phyloP scores from a whole-genome alignment of 1,139 yeast species.

The Taiozyma sp. region DNA sequence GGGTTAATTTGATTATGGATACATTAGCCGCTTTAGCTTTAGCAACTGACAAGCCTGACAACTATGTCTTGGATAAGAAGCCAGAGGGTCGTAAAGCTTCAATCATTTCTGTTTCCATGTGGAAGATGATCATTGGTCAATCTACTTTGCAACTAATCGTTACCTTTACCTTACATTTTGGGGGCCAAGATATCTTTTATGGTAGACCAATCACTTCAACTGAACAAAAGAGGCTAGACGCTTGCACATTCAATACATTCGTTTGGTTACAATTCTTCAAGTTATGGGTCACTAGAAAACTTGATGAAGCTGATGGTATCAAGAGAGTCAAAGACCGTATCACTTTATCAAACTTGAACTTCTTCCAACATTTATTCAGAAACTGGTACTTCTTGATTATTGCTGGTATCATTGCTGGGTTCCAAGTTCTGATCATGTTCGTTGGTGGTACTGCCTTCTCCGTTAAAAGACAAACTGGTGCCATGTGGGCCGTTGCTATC shows the following conservation, averaged over 20 bases:
- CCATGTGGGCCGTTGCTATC: constrained; percentile 88
- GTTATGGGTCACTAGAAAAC: constrained; percentile 82
- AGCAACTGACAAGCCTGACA: constrained; percentile 96
- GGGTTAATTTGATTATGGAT: constrained; percentile 99
- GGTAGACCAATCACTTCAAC: constrained; percentile 35
- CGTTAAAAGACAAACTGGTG: constrained; percentile 70
- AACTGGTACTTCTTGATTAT: constrained; percentile 79
- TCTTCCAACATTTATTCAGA: constrained; percentile 74
- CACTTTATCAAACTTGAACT: constrained; percentile 61
- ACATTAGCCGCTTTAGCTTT: constrained; percentile 93
- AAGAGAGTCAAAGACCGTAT: constrained; percentile 53
- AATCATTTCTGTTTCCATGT: constrained; percentile 85
- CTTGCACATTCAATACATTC: constrained; percentile 91
- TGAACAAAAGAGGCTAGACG: constrained; percentile 58
- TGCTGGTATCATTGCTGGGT: constrained; percentile 68
- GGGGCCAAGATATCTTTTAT: constrained; percentile 61
- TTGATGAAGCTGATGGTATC: constrained; percentile 83
- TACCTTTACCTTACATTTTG: constrained; percentile 79
- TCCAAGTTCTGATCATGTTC: constrained; percentile 88
- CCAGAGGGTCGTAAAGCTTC: constrained; percentile 86
- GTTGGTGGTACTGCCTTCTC: constrained; percentile 97
- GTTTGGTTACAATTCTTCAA: constrained; percentile 98
- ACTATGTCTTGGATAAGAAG: constrained; percentile 66
- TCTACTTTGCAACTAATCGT: constrained; percentile 70
- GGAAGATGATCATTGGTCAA: constrained; percentile 98